Percentiles rank a stretch among this genome's conserved stretches.
These are phyloP conservation scores for Emericellopsis terricola DNA, from an alignment of 495 filamentous ascomycete genomes.

Conservation along the genomic window DNA sequence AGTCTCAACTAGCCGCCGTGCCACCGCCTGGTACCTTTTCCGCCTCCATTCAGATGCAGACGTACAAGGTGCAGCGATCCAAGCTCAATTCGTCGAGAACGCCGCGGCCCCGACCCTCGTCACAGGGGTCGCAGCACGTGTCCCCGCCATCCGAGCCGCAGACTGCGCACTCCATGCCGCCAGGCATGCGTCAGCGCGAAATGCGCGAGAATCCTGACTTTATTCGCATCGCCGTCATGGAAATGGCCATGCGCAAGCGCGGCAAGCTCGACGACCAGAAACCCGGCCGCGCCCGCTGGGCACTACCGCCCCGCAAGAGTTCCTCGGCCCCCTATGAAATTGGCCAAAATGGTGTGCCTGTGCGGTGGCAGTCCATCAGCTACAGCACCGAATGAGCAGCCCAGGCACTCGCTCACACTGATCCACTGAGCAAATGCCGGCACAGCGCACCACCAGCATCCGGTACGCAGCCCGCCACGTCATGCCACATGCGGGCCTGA, in stretches of 20 bases:
- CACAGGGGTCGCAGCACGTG: conserved; percentile 12
- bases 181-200: conserved; percentile 58
- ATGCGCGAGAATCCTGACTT: conserved; percentile 88
- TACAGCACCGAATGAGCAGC: no score
- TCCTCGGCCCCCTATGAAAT: conserved; percentile 32
- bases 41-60: conserved; percentile 77
- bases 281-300: conserved; percentile 67
- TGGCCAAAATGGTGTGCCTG: conserved; percentile 30
- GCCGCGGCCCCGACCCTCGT: conserved; percentile 8
- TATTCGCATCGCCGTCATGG: conserved; percentile 80
- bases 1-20: conserved; percentile 31
- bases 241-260: conserved; percentile 89
- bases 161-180: conserved; percentile 13
- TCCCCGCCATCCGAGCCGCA: conserved; percentile 13
- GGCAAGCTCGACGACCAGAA: conserved; percentile 78
- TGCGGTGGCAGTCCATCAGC: conserved; percentile 26
- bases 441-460: no score
- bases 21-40: conserved; percentile 32
- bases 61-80: conserved; percentile 41
- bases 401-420: no score
- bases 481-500: no score
- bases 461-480: no score
- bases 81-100: not conserved
- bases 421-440: no score
- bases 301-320: conserved; percentile 67